These are phyloP conservation scores for Boletus rubescentipes DNA, from an alignment of 768 basidiomycete genomes.

Conservation along the genomic window DNA sequence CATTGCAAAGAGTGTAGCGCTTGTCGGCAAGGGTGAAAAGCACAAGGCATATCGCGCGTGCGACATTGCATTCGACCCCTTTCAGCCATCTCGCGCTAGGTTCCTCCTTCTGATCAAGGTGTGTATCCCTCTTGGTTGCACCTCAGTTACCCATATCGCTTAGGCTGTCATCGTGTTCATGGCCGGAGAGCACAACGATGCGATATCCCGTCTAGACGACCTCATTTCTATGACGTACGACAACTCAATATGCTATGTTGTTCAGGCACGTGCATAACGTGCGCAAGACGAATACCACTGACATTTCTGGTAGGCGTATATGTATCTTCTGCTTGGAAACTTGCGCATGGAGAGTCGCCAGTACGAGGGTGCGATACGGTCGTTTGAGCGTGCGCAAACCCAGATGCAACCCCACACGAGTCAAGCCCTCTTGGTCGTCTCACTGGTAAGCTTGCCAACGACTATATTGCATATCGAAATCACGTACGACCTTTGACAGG, in stretches of 20 bases:
- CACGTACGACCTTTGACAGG: neutral
- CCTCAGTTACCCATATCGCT: too few relatives aligned
- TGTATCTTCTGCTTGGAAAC: constrained; percentile 5
- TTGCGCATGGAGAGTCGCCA: neutral
- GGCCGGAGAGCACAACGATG: constrained; percentile 2
- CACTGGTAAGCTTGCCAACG: neutral
- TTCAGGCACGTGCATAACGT: neutral
- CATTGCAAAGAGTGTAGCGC: neutral
- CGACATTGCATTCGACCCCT: neutral
- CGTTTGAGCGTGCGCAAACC: neutral
- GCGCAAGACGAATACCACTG: neutral
- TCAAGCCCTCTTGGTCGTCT: neutral
- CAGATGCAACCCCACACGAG: neutral
- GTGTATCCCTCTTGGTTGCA: too few relatives aligned
- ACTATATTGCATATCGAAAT: too few relatives aligned
- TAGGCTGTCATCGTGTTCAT: constrained; percentile 6
- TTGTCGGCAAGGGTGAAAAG: neutral
- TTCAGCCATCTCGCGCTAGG: neutral
- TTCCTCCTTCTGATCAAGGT: constrained; percentile 5
- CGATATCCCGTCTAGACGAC: constrained; percentile 1
- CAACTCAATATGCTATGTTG: neutral
- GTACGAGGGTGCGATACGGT: neutral
- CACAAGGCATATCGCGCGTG: neutral
- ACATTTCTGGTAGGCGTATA: constrained; percentile 1
- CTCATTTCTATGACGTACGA: neutral